These are phyloP conservation scores for Vitis hybrid DNA, from an alignment of 177 flowering plant genomes.

Conservation along the genomic window DNA sequence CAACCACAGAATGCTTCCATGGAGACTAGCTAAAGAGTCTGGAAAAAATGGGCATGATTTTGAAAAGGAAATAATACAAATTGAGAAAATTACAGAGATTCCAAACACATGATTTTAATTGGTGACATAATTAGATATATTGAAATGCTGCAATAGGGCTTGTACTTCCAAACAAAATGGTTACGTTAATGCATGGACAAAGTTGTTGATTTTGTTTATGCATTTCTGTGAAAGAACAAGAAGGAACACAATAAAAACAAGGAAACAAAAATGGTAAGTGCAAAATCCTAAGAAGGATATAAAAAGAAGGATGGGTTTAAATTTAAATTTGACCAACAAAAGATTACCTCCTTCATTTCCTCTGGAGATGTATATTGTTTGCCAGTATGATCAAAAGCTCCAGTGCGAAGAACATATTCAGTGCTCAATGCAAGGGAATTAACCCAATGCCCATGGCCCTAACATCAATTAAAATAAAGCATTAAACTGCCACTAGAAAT, in stretches of 20 bases:
- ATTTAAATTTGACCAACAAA: background rate
- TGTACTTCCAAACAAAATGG: background rate
- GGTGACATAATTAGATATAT: too few relatives aligned
- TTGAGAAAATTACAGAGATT: too few relatives aligned
- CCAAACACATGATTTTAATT: too few relatives aligned
- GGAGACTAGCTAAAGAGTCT: too few relatives aligned
- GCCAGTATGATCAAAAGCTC: conserved; percentile 89
- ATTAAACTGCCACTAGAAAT: too few relatives aligned
- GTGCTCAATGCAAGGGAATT: conserved; percentile 94
- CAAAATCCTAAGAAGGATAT: background rate
- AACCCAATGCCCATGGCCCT: conserved; percentile 99
- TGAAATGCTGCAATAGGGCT: background rate
- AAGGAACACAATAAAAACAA: background rate
- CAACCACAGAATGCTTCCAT: too few relatives aligned
- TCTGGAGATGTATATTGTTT: conserved; percentile 77
- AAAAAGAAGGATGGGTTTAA: background rate
- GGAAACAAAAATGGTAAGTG: background rate
- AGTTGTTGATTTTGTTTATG: background rate
- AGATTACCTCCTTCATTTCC: conserved; percentile 85
- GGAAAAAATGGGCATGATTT: too few relatives aligned
- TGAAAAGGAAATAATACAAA: too few relatives aligned
- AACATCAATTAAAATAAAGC: background rate
- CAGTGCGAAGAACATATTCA: conserved; percentile 94
- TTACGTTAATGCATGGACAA: background rate
- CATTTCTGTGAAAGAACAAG: background rate